Evolutionary conservation across 1,284 basidiomycete species (phyloP).

Genomic region (Boletus mariae): DNA sequence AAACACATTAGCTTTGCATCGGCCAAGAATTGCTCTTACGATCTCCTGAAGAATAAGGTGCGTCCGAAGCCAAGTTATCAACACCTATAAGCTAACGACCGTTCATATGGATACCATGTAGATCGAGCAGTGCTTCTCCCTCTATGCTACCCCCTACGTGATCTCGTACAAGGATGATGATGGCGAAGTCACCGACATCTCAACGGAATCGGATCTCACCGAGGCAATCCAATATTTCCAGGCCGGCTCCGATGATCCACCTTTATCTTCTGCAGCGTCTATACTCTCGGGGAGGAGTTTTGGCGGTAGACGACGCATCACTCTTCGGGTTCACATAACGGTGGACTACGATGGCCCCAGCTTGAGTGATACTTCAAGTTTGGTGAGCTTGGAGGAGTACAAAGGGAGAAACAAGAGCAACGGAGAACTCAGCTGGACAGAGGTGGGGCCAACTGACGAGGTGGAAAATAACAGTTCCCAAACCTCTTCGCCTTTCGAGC

Average conservation of each 20-base stretch:
- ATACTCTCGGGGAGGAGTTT: slow-evolving; percentile 71
- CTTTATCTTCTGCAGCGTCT: slow-evolving; percentile 65
- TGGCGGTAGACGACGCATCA: slow-evolving; percentile 67
- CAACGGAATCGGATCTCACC: slow-evolving; percentile 68
- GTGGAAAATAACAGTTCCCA: slow-evolving; percentile 54
- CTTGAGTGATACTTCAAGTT: slow-evolving; percentile 80
- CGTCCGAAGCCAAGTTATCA: slow-evolving; percentile 10
- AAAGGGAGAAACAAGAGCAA: slow-evolving; percentile 55
- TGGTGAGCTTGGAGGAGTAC: slow-evolving; percentile 74
- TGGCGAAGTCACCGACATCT: slow-evolving; percentile 68
- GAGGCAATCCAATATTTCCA: slow-evolving; percentile 87
- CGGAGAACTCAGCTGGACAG: slow-evolving; percentile 55
- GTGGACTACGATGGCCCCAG: slow-evolving; percentile 91
- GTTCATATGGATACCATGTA: slow-evolving; percentile 29
- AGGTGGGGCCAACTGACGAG: slow-evolving; percentile 39
- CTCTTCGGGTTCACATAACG: slow-evolving; percentile 67
- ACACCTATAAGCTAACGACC: neutral
- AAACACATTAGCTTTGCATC: slow-evolving; percentile 77
- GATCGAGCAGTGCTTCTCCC: slow-evolving; percentile 80
- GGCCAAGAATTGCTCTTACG: slow-evolving; percentile 71
- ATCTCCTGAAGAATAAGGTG: slow-evolving; percentile 68
- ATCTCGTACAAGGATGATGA: slow-evolving; percentile 88
- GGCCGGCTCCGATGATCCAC: slow-evolving; percentile 63
- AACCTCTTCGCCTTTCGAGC: slow-evolving; percentile 38
- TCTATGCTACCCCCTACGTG: slow-evolving; percentile 64